A percentile compares a stretch with the other conserved stretches of the same genome.
phyloP scores from a whole-genome alignment of 345 rosid genomes.

The Microcos paniculata region DNA sequence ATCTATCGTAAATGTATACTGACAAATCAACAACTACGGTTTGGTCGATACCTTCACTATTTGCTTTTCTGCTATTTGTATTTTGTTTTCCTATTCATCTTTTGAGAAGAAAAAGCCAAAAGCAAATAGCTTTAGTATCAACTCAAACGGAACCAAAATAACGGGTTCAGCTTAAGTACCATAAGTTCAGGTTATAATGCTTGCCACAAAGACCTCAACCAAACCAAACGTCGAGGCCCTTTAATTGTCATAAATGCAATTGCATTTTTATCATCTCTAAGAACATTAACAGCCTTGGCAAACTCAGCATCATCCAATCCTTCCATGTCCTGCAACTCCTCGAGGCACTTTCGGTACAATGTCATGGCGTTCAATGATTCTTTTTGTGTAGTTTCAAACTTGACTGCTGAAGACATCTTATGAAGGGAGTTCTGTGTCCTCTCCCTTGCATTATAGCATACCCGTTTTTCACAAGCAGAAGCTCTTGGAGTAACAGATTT shows the following conservation, averaged over 20 bases:
- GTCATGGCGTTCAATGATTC: constrained; percentile 20
- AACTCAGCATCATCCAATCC: constrained; percentile 33
- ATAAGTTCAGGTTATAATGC: background rate
- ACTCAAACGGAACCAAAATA: no score
- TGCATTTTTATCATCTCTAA: constrained; percentile 36
- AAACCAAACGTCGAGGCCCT: constrained; percentile 26
- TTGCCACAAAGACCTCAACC: constrained; percentile 33
- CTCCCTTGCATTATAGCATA: constrained; percentile 13
- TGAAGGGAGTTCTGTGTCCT: constrained; percentile 26
- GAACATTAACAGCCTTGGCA: constrained; percentile 29
- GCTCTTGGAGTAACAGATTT: constrained; percentile 13
- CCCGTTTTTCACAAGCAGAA: constrained; percentile 20
- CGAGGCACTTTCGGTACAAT: constrained; percentile 30
- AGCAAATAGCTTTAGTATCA: no score
- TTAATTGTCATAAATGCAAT: constrained; percentile 30
- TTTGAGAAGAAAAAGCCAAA: no score
- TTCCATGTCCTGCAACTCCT: constrained; percentile 36
- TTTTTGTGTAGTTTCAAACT: constrained; percentile 14
- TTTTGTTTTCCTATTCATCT: no score
- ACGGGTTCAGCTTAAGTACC: no score
- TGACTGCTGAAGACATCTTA: constrained; percentile 27
- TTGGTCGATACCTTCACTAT: no score
- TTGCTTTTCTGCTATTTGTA: no score
- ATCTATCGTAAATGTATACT: no score
- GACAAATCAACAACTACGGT: no score